Base-by-base conservation (phyloP, 2,329 filamentous ascomycete genomes). In the Colletotrichum shisoi region DNA sequence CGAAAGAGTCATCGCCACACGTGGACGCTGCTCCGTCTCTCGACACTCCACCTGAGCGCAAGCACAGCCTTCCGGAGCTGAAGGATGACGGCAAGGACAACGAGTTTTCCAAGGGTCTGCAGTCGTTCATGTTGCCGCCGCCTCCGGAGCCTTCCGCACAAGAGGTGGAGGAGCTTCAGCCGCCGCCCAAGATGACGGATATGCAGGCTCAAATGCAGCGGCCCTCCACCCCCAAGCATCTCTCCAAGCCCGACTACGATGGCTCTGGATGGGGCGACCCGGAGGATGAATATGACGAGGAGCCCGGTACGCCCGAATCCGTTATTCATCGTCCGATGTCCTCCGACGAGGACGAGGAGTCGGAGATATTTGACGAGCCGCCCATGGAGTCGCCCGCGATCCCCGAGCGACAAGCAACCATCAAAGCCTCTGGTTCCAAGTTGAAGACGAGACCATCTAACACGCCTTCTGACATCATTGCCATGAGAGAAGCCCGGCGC, bases 371-470 rank as follows among this genome's bases (percentile, higher is more conserved):
- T 21, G 79, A 82, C 1, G 80, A 83, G 9, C 80, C 84, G 11
- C 76, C 13, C 62, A 4, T 78, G 71, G 83, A 87, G 52, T 86
- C 87, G 0, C 87, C 88, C 2, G 83, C 83, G 42, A 87, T 98
- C 65, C 93, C 94, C 1, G 93, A 96, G 72, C 87, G 89, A 53
- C 81, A 92, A 54, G 93, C 94, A 4, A 97, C 94, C 0, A 94
- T 98, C 79, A 95, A 94, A 77, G 91, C 93, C 9, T 89, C 91
- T 24, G 92, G 93, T 8, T 92, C 92, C 12, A 93, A 89, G 77
- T 84, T 98, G 46, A 97, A 96, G 83, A 95, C 94, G 0, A 87
- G 94, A 40, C 88, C 93, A 17, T 97, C 94, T 2, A 88, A 93
- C 45, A 96, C 94, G 0, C 94, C 93, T 1, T 89, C 92, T 1